Conservation (phyloP, 225 moss, liverwort and hornwort genomes). For the Pseudisothecium myosuroides region DNA sequence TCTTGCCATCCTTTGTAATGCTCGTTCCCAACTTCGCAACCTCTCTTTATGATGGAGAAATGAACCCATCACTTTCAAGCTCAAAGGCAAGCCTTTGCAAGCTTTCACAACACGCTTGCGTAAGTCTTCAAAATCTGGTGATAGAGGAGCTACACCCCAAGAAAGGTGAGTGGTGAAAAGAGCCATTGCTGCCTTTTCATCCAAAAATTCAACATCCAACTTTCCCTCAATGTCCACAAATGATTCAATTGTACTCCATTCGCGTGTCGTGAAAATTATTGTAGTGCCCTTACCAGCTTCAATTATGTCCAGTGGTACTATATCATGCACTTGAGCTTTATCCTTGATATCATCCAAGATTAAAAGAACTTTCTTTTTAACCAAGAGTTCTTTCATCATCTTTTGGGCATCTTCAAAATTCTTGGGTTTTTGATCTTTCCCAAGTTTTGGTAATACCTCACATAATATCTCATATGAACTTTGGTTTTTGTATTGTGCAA, state of each 20-base stretch:
- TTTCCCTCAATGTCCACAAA: neutral
- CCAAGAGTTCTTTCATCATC: neutral
- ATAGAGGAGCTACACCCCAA: neutral
- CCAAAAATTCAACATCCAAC: neutral
- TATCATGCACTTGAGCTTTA: neutral
- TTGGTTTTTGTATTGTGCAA: neutral
- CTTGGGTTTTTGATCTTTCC: neutral
- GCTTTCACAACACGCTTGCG: neutral
- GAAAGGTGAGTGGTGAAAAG: neutral
- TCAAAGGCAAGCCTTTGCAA: neutral
- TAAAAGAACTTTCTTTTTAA: neutral
- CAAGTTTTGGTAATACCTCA: neutral
- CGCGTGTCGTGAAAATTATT: neutral
- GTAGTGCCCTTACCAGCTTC: accelerated
- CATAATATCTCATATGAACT: neutral
- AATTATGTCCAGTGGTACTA: neutral
- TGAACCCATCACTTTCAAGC: neutral
- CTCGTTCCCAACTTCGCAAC: neutral
- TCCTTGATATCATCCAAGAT: neutral
- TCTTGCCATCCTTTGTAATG: neutral
- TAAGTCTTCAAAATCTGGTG: neutral
- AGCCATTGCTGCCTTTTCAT: neutral
- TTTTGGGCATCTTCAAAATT: neutral
- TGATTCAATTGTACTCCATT: neutral
- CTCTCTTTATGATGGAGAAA: neutral